Conservation (phyloP, 345 rosid species). For the Anastatica hierochuntica region DNA sequence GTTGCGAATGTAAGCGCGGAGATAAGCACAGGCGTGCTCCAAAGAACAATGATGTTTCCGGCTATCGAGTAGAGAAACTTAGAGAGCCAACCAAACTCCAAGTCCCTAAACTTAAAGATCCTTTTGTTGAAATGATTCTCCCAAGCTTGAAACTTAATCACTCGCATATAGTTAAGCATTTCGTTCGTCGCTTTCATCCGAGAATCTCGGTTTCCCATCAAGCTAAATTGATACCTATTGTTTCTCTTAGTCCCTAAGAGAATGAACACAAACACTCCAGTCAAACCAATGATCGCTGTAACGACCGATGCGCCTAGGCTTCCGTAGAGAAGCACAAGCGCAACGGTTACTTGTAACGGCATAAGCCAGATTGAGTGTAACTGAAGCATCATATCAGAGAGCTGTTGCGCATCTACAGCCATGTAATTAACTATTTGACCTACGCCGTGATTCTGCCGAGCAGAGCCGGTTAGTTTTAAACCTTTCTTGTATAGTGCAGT, state of each 20-base stretch:
- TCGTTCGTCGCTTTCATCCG: constrained; percentile 94
- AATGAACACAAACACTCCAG: constrained; percentile 36
- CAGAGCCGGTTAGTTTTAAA: constrained; percentile 60
- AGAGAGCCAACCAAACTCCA: constrained; percentile 69
- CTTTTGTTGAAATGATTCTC: constrained; percentile 81
- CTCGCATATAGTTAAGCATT: constrained; percentile 86
- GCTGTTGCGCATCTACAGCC: constrained; percentile 97
- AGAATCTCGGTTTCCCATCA: constrained; percentile 73
- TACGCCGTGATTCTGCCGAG: constrained; percentile 86
- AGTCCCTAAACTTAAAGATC: constrained; percentile 57
- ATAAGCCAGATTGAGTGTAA: constrained; percentile 88
- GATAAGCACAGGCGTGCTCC: constrained; percentile 72
- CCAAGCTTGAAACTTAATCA: constrained; percentile 96
- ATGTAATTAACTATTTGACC: constrained; percentile 97
- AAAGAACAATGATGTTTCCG: constrained; percentile 57
- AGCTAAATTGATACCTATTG: constrained; percentile 49
- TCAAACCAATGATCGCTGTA: constrained; percentile 46
- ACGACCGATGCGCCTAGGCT: constrained; percentile 52
- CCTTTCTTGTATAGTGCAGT: constrained; percentile 80
- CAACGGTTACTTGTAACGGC: constrained; percentile 68
- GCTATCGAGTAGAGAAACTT: constrained; percentile 72
- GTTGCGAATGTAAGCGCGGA: constrained; percentile 70
- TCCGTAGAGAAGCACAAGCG: constrained; percentile 53
- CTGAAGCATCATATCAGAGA: constrained; percentile 95
- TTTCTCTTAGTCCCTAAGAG: constrained; percentile 51